Evolutionary conservation across 768 basidiomycete genomes (phyloP), one percentile per base, ranked within the genome.

Genomic region (Xanthoconium stramineum): DNA sequence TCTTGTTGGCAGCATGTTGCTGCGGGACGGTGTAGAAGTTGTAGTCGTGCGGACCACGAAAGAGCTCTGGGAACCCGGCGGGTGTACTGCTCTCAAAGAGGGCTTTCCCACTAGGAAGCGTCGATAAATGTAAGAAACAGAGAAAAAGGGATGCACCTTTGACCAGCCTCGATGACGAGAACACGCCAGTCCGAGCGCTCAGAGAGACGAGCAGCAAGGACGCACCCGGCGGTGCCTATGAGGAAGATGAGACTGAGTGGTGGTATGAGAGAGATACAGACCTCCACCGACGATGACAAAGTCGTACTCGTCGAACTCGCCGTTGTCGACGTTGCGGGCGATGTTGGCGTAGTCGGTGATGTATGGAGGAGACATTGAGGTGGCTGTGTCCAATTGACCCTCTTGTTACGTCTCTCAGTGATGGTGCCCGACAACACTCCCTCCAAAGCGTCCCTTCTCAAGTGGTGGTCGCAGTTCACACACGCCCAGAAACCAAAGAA

Each of bases 401-500:
- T 35, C 43, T 40, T 15, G 24, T 47, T 43, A 24, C 33, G 20
- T 28, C 32, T 11, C 46, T 10, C 35, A 5, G 33, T 29, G 39
- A 71, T 71, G 70, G 66, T 72, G 2, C 70, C 71, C 47, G 71
- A 71, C 50, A 61, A 59, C 29, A 44, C 67, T 6, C 69, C 82
- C 7, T 75, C 78, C 11, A 85, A 78, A 59, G 81, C 83, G 1
- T 82, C 74, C 56, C 81, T 90, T 48, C 88, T 85, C 74, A 81
- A 89, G 11, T 94, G 91, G 91, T 91, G 91, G 87, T 80, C 82
- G 45, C 83, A 85, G 61, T 89, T 93, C 62, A 84, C 82, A 4
- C 80, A 83, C 57, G 76, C 79, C 2, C 86, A 88, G 69, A 81
- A 77, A 61, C 59, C 77, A 15, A 89, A 84, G 75, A 85, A 81